Evolutionary conservation across 225 moss, liverwort and hornwort genomes (phyloP), one percentile per base, ranked within the genome.

Genomic region (Bryum argenteum): DNA sequence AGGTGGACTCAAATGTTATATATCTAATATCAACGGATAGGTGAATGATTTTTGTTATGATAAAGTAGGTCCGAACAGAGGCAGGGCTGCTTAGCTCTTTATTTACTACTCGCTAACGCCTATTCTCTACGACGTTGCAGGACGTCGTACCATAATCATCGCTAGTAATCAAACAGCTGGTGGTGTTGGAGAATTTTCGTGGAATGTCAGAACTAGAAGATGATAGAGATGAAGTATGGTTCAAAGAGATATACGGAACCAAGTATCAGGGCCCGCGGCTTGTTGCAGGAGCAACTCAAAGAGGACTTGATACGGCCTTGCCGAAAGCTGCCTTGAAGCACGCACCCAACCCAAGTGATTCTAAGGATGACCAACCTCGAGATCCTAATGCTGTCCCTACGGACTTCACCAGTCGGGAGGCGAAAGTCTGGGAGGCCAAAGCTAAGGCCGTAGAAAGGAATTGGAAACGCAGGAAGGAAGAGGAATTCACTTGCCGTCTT

Each of bases 401-500:
- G 21, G 97, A 98, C 82, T 98, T 98, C 77, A 98, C 97, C 56
- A 98, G 97, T 85, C 90, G 97, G 75, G 97, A 98, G 82, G 92
- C 94, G 52, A 98, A 94, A 89, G 97, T 98, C 38, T 98, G 94
- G 97, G 97, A 98, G 77, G 97, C 94, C 24, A 98, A 98, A 91
- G 97, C 94, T 24, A 98, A 94, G 85, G 97, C 94, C 10, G 91
- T 98, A 81, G 97, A 98, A 79, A 91, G 97, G 72, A 98, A 94
- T 75, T 98, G 97, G 97, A 98, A 98, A 86, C 97, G 97, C 78
- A 94, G 94, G 81, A 97, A 97, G 85, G 97, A 98, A 86, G 97
- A 98, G 85, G 97, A 98, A 77, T 87, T 98, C 58, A 98, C 97
- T 77, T 98, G 97, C 85, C 97, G 94, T 88, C 90, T 98, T 79